phyloP scores from a whole-genome alignment of 2,329 filamentous ascomycete genomes.

The Claviceps citrina region DNA sequence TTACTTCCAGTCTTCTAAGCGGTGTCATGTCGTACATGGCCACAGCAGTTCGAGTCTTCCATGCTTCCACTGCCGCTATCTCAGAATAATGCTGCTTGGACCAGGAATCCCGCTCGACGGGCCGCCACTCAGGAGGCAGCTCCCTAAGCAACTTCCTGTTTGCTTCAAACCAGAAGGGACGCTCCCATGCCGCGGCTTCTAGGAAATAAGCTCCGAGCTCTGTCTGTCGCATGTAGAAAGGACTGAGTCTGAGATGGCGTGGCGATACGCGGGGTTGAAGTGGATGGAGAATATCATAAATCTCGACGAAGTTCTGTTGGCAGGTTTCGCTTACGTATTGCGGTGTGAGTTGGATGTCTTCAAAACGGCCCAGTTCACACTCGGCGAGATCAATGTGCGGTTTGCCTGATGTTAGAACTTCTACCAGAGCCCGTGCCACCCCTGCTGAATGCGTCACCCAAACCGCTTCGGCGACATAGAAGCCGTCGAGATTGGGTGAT shows the following conservation, averaged over 20 bases:
- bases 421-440: constrained; percentile 43
- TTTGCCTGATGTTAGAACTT: constrained; percentile 39
- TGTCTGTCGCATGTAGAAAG: constrained; percentile 38
- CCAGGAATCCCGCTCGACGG: constrained; percentile 42
- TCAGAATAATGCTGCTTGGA: constrained; percentile 41
- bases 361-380: constrained; percentile 45
- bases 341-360: constrained; percentile 41
- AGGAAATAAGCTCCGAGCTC: constrained; percentile 44
- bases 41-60: constrained; percentile 47
- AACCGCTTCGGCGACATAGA: constrained; percentile 49
- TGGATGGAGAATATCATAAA: constrained; percentile 50
- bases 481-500: constrained; percentile 41
- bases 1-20: constrained; percentile 40
- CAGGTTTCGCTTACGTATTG: constrained; percentile 43
- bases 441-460: constrained; percentile 54
- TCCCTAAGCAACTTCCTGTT: constrained; percentile 36
- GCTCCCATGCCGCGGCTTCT: constrained; percentile 45
- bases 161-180: constrained; percentile 45
- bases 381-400: constrained; percentile 42
- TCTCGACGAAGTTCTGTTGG: constrained; percentile 45
- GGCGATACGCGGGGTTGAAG: constrained; percentile 41
- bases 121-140: constrained; percentile 38
- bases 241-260: constrained; percentile 41
- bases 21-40: constrained; percentile 50
- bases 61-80: constrained; percentile 44